These are phyloP conservation scores for Inga leiocalycina DNA, from an alignment of 306 rosid species.

Conservation along the genomic window DNA sequence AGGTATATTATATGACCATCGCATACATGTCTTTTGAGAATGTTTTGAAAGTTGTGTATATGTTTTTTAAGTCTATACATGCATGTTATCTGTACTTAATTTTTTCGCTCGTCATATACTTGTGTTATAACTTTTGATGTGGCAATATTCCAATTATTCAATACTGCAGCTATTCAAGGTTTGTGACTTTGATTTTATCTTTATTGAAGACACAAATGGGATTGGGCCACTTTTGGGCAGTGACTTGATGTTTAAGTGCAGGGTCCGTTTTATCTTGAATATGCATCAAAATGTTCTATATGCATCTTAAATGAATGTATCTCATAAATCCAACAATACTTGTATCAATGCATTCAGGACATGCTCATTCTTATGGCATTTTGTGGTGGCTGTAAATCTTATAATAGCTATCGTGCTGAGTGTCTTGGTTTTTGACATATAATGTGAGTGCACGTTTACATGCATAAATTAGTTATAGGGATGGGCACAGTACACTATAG, in stretches of 20 bases:
- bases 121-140: not conserved
- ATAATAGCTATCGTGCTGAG: too few relatives aligned
- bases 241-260: not conserved
- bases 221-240: not conserved
- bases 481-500: too few relatives aligned
- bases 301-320: not conserved
- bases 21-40: not conserved
- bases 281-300: not conserved
- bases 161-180: not conserved
- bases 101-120: not conserved
- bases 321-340: not conserved
- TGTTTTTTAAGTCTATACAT: conserved; percentile 6
- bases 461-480: too few relatives aligned
- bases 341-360: not conserved
- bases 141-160: not conserved
- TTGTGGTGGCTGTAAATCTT: not conserved
- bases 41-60: not conserved
- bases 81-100: conserved; percentile 8
- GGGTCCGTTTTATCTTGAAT: not conserved
- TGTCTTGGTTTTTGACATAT: too few relatives aligned
- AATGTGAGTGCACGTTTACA: too few relatives aligned
- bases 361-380: not conserved
- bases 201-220: not conserved
- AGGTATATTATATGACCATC: conserved; percentile 49
- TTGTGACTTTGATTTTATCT: not conserved